Evolutionary conservation across 768 basidiomycete genomes (phyloP).

Genomic region (Sarcodon sp.): DNA sequence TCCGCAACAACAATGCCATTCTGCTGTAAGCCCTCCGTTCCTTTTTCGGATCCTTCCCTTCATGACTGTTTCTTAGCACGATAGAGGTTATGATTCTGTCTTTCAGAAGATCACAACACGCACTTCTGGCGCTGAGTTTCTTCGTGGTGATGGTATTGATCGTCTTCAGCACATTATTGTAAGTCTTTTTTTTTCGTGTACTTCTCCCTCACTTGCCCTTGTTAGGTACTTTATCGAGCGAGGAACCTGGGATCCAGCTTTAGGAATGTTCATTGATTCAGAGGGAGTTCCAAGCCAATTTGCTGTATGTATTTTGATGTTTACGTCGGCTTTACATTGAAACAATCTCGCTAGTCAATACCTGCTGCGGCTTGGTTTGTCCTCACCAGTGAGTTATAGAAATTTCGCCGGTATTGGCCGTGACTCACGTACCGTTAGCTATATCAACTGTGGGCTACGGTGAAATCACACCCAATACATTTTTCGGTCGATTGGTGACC

Average conservation of each 20-base stretch:
- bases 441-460: slow-evolving; percentile 90
- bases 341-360: slow-evolving; percentile 33
- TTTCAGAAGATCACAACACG: slow-evolving; percentile 76
- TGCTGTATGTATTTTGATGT: slow-evolving; percentile 28
- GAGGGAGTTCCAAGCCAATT: slow-evolving; percentile 81
- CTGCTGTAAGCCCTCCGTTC: slow-evolving; percentile 42
- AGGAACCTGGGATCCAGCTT: slow-evolving; percentile 75
- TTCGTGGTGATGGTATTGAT: slow-evolving; percentile 83
- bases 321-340: not conserved
- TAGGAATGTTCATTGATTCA: slow-evolving; percentile 72
- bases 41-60: not conserved
- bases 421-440: slow-evolving; percentile 26
- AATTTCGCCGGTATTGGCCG: not conserved
- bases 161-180: slow-evolving; percentile 80
- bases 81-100: slow-evolving; percentile 92
- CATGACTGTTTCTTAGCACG: slow-evolving; percentile 30
- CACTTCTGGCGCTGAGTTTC: slow-evolving; percentile 75
- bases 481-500: slow-evolving; percentile 78
- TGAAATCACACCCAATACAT: slow-evolving; percentile 81
- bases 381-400: slow-evolving; percentile 53
- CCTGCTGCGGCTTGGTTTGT: slow-evolving; percentile 78
- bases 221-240: slow-evolving; percentile 79
- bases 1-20: slow-evolving; percentile 73
- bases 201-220: not conserved
- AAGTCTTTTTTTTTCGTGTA: slow-evolving; percentile 12